Conservation (phyloP, 2,329 filamentous ascomycete genomes). For the Aspergillus pseudonomiae region DNA sequence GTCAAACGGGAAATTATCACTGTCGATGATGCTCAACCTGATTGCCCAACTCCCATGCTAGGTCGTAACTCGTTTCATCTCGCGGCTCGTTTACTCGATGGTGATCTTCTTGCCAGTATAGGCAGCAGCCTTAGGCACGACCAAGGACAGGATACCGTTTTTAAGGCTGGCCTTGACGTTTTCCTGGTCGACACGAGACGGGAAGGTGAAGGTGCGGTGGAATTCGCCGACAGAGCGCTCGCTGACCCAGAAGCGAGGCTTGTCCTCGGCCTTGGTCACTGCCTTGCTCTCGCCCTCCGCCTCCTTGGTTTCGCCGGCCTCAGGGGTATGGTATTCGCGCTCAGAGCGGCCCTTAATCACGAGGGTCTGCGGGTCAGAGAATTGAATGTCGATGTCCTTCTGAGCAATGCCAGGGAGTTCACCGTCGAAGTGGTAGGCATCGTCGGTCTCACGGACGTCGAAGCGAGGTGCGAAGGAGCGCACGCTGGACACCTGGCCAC, state of each 20-base stretch:
- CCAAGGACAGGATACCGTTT: slow-evolving; percentile 61
- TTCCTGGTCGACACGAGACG: slow-evolving; percentile 60
- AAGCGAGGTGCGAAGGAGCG: slow-evolving; percentile 49
- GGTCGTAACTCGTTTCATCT: background rate
- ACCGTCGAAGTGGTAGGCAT: slow-evolving; percentile 50
- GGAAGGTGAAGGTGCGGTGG: slow-evolving; percentile 62
- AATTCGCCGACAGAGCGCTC: slow-evolving; percentile 64
- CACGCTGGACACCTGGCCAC: slow-evolving; percentile 20
- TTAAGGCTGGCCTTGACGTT: slow-evolving; percentile 62
- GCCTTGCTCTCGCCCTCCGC: slow-evolving; percentile 27
- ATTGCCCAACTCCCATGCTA: background rate
- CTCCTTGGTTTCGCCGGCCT: slow-evolving; percentile 52
- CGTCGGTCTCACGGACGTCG: slow-evolving; percentile 49
- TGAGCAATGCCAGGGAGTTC: slow-evolving; percentile 53
- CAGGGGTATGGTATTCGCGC: slow-evolving; percentile 33
- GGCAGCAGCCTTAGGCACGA: slow-evolving; percentile 59
- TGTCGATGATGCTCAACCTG: background rate
- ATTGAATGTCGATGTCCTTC: slow-evolving; percentile 51
- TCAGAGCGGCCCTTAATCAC: slow-evolving; percentile 49
- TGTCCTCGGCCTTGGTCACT: slow-evolving; percentile 23
- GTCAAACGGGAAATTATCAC: background rate
- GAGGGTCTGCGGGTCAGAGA: slow-evolving; percentile 50
- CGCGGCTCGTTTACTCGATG: slow-evolving; percentile 52
- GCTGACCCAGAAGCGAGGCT: slow-evolving; percentile 59
- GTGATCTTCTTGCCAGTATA: slow-evolving; percentile 55